These are phyloP conservation scores for Salicornia ramosissima DNA, from an alignment of 148 eudicot genomes.

Conservation along the genomic window DNA sequence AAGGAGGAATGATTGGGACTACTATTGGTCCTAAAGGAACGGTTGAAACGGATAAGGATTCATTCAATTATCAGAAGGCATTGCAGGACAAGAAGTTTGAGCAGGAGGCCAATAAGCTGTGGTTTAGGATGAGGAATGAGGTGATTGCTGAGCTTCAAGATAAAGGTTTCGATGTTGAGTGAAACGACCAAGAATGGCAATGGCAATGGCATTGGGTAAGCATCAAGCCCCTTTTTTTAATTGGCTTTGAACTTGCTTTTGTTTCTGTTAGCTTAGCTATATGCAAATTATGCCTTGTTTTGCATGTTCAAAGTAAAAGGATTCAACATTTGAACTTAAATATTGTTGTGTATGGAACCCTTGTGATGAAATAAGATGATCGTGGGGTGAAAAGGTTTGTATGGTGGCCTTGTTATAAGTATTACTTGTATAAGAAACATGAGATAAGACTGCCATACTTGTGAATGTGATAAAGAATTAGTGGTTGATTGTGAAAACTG, in stretches of 20 bases:
- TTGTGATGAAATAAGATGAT: not conserved
- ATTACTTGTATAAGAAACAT: too few species aligned
- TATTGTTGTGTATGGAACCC: not conserved
- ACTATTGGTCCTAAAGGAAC: constrained; percentile 80
- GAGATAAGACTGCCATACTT: too few species aligned
- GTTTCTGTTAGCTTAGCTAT: not conserved
- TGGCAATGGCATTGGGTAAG: not conserved
- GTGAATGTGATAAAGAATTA: too few species aligned
- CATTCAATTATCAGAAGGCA: constrained; percentile 62
- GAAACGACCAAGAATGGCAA: not conserved
- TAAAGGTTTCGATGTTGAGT: constrained; percentile 72
- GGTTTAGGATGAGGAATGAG: constrained; percentile 89
- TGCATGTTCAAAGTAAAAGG: not conserved
- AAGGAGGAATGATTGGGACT: constrained; percentile 97
- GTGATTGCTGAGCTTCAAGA: constrained; percentile 73
- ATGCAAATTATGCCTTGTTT: not conserved
- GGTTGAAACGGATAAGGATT: constrained; percentile 59
- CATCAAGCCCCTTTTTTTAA: not conserved
- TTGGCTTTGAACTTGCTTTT: not conserved
- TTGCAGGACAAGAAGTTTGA: constrained; percentile 93
- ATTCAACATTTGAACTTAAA: not conserved
- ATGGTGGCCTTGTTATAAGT: not conserved
- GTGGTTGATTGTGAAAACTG: not conserved
- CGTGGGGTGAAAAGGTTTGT: not conserved
- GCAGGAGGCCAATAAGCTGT: constrained; percentile 76